phyloP scores from a whole-genome alignment of 2,329 filamentous ascomycete genomes.

The Diaporthe helianthi region DNA sequence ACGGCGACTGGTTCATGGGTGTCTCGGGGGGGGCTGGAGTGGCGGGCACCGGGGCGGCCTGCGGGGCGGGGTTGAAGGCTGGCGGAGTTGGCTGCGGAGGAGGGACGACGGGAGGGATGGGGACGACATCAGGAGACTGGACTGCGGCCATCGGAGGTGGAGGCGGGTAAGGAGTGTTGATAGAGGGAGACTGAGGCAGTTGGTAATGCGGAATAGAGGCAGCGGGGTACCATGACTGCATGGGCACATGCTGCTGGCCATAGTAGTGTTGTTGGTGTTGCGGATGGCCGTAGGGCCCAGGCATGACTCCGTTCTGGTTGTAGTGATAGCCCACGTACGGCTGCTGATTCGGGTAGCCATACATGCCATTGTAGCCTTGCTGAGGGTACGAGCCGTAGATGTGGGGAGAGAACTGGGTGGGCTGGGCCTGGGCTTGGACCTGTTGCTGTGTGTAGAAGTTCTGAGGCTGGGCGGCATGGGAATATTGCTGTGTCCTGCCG shows the following conservation, averaged over 20 bases:
- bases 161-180: conserved; percentile 64
- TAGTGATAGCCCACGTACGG: conserved; percentile 63
- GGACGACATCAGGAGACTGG: conserved; percentile 19
- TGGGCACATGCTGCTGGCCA: conserved; percentile 43
- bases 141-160: conserved; percentile 35
- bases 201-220: conserved; percentile 61
- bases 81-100: conserved; percentile 22
- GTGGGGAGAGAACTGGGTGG: conserved; percentile 6
- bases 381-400: conserved; percentile 24
- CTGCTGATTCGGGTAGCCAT: conserved; percentile 36
- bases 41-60: conserved; percentile 2
- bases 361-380: conserved; percentile 22
- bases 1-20: conserved; percentile 11
- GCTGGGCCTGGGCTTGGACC: conserved; percentile 10
- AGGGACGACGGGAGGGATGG: conserved; percentile 22
- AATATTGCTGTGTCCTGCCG: conserved; percentile 24
- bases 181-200: conserved; percentile 50
- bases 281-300: conserved; percentile 52
- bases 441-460: conserved; percentile 39
- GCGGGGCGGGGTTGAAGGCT: conserved; percentile 12
- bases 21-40: conserved; percentile 8
- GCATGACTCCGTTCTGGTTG: conserved; percentile 61
- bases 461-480: conserved; percentile 30
- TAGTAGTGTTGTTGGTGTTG: conserved; percentile 63
- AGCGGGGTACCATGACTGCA: conserved; percentile 45